A percentile compares a stretch with the other conserved stretches of the same genome.
These are phyloP conservation scores for Podaxis rugospora DNA, from an alignment of 768 basidiomycete genomes.

Conservation along the genomic window DNA sequence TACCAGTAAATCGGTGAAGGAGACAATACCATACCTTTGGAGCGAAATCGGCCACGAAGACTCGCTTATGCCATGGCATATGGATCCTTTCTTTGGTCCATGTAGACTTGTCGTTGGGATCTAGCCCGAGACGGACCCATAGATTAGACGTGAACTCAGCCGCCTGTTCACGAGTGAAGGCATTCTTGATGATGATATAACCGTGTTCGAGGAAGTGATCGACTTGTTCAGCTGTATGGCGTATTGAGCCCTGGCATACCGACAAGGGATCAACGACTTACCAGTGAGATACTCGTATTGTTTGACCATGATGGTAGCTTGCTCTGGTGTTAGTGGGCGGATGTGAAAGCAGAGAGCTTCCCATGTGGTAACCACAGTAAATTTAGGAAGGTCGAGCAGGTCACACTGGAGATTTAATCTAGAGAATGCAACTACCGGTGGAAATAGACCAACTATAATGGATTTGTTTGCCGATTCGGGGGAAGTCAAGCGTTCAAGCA, in stretches of 20 bases:
- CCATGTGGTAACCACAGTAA: constrained; percentile 4
- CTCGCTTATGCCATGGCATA: constrained; percentile 49
- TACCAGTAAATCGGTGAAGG: neutral
- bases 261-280: constrained; percentile 16
- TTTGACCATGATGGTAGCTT: constrained; percentile 20
- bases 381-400: neutral
- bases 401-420: neutral
- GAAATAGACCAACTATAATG: neutral
- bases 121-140: constrained; percentile 48
- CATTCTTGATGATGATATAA: constrained; percentile 46
- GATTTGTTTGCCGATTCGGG: no score
- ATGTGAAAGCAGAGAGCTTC: neutral
- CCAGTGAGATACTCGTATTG: constrained; percentile 35
- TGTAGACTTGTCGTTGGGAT: constrained; percentile 50
- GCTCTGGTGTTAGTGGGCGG: neutral
- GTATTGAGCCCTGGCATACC: neutral
- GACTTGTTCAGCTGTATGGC: constrained; percentile 38
- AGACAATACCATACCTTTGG: constrained; percentile 35
- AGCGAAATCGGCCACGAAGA: constrained; percentile 43
- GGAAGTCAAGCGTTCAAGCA: no score
- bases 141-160: constrained; percentile 45
- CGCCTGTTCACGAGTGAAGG: constrained; percentile 49
- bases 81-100: constrained; percentile 50
- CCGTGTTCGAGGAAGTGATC: constrained; percentile 53
- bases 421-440: neutral